Conservation (phyloP, 1,139 yeast species). For the Yamadazyma membranifaciens region DNA sequence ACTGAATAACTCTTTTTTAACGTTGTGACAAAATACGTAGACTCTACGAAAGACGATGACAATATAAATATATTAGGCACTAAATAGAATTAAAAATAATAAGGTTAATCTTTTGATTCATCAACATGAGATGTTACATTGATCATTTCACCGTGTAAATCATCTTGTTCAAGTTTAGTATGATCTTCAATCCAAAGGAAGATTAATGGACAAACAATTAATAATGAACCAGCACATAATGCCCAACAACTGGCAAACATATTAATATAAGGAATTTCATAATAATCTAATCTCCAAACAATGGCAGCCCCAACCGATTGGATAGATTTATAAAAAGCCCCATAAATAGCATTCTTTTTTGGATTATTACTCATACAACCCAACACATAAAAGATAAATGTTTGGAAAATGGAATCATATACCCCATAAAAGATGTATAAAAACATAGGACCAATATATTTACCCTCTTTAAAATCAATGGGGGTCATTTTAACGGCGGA, state of each 20-base stretch:
- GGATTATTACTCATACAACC: constrained; percentile 62
- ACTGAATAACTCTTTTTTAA: no score
- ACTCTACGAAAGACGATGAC: no score
- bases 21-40: no score
- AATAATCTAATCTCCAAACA: constrained; percentile 54
- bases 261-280: constrained; percentile 36
- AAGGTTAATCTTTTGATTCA: neutral
- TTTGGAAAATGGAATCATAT: constrained; percentile 59
- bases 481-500: constrained; percentile 25
- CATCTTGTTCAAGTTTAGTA: constrained; percentile 41
- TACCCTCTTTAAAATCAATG: constrained; percentile 45
- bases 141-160: constrained; percentile 19
- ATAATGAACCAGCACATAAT: constrained; percentile 46
- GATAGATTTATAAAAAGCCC: constrained; percentile 62
- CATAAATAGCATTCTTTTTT: constrained; percentile 55
- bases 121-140: constrained; percentile 3
- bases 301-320: constrained; percentile 67
- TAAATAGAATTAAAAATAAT: no score
- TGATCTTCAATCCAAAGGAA: constrained; percentile 45
- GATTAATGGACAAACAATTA: constrained; percentile 39
- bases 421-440: constrained; percentile 60
- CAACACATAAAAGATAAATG: constrained; percentile 54
- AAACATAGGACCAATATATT: constrained; percentile 59
- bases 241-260: constrained; percentile 60
- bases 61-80: no score